These are phyloP conservation scores for Colletotrichum graminicola DNA, from an alignment of 2,329 filamentous ascomycete species.

Conservation along the genomic window DNA sequence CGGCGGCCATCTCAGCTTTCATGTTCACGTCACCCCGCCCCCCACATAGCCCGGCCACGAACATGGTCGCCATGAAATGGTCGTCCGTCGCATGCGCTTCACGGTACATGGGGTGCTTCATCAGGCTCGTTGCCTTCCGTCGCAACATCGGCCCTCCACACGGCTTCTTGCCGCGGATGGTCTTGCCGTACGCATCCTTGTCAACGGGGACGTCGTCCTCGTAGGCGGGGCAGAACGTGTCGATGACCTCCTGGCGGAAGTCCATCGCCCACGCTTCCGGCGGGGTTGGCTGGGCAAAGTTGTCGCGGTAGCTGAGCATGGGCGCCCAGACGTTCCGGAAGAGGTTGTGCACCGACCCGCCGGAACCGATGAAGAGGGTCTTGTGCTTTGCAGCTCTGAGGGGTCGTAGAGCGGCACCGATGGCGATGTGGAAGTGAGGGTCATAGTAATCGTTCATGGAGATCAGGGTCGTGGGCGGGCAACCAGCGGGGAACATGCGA, in stretches of 20 bases:
- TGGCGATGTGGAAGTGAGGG: constrained; percentile 60
- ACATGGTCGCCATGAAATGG: constrained; percentile 75
- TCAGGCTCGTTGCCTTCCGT: constrained; percentile 69
- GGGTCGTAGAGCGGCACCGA: constrained; percentile 68
- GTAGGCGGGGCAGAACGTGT: constrained; percentile 36
- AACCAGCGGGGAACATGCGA: constrained; percentile 75
- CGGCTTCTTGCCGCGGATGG: constrained; percentile 39
- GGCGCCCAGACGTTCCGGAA: constrained; percentile 75
- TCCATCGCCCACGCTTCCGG: constrained; percentile 72
- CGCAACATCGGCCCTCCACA: constrained; percentile 65
- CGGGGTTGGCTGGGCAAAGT: constrained; percentile 70
- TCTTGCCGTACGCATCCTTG: constrained; percentile 24
- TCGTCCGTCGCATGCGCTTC: constrained; percentile 79
- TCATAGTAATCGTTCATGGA: constrained; percentile 55
- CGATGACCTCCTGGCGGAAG: constrained; percentile 70
- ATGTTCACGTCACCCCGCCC: constrained; percentile 59
- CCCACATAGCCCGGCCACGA: constrained; percentile 70
- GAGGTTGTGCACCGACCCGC: constrained; percentile 78
- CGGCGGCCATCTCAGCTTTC: constrained; percentile 62
- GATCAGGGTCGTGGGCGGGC: constrained; percentile 70
- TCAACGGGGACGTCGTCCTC: constrained; percentile 64
- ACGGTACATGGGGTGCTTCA: constrained; percentile 75
- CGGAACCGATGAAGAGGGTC: constrained; percentile 66
- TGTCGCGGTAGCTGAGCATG: constrained; percentile 73
- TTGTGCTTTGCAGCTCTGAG: constrained; percentile 61